Conservation (phyloP, 371 early-diverging fungal genomes). For the Rhizopus arrhizus region DNA sequence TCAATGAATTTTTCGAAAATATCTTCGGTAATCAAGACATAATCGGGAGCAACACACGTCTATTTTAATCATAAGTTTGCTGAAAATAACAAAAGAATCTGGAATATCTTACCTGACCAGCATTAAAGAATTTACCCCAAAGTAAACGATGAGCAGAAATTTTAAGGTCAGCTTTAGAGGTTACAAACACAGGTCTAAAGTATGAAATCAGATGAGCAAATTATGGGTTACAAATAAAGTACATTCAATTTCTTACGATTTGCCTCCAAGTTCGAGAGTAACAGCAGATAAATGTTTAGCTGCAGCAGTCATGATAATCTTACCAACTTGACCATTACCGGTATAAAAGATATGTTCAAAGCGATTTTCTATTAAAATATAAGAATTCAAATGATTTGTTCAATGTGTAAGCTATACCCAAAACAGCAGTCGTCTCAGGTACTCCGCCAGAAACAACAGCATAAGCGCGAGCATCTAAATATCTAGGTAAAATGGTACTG, state of each 20-base stretch:
- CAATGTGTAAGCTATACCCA: constrained; percentile 40
- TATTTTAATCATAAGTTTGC: constrained; percentile 5
- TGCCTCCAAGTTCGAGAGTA: constrained; percentile 90
- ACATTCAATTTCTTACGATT: constrained; percentile 41
- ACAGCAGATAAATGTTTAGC: constrained; percentile 78
- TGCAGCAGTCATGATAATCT: constrained; percentile 77
- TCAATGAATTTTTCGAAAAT: constrained; percentile 57
- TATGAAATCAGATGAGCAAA: background rate
- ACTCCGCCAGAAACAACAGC: constrained; percentile 79
- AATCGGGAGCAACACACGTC: constrained; percentile 90
- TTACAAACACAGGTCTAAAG: constrained; percentile 71
- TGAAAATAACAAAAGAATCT: too few relatives aligned
- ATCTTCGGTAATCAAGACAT: constrained; percentile 67
- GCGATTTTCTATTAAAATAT: constrained; percentile 41
- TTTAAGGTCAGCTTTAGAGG: constrained; percentile 64
- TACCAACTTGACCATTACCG: constrained; percentile 82
- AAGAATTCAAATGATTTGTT: background rate
- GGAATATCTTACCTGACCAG: constrained; percentile 69
- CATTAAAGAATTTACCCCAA: constrained; percentile 82
- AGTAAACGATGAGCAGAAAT: constrained; percentile 74
- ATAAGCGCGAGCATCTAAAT: constrained; percentile 72
- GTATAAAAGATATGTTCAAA: constrained; percentile 94
- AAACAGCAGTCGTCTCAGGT: constrained; percentile 69
- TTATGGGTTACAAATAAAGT: background rate
- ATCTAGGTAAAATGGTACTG: constrained; percentile 64